Conservation (phyloP, 768 basidiomycete genomes). For the Boletus patriciae region DNA sequence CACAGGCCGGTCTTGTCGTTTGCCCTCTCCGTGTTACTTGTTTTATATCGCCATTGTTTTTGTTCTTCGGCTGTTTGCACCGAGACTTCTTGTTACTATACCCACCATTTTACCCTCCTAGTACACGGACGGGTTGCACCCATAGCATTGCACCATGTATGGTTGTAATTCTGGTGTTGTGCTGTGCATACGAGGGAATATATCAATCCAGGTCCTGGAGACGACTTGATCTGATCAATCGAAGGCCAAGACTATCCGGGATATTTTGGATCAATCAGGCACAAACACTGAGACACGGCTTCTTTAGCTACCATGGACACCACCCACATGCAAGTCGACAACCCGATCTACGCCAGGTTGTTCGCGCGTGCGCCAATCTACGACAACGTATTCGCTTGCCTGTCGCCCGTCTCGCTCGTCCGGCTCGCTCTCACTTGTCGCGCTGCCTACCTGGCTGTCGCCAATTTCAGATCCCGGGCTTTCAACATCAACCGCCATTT, state of each 20-base stretch:
- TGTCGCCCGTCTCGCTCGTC: slow-evolving; percentile 30
- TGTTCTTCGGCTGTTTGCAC: not conserved
- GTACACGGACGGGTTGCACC: slow-evolving; percentile 4
- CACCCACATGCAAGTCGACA: not conserved
- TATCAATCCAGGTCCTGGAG: slow-evolving; percentile 17
- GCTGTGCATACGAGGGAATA: slow-evolving; percentile 24
- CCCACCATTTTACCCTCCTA: slow-evolving; percentile 17
- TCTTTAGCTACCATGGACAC: no score
- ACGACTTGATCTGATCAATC: not conserved
- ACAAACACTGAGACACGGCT: no score
- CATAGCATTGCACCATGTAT: slow-evolving; percentile 21
- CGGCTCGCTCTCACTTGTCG: slow-evolving; percentile 25
- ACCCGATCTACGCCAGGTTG: not conserved
- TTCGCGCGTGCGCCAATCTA: slow-evolving; percentile 24
- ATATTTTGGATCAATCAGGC: no score
- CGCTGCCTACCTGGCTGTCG: slow-evolving; percentile 10
- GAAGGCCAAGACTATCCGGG: no score
- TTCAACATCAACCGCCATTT: slow-evolving; percentile 40
- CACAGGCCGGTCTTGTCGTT: slow-evolving; percentile 32
- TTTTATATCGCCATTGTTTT: slow-evolving; percentile 4
- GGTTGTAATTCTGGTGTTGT: slow-evolving; percentile 28
- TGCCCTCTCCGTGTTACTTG: not conserved
- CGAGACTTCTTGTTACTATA: slow-evolving; percentile 21
- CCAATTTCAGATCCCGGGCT: slow-evolving; percentile 25
- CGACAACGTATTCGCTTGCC: slow-evolving; percentile 16